Evolutionary conservation across 805 yeast genomes (phyloP).

Genomic region (Priceomyces castillae): DNA sequence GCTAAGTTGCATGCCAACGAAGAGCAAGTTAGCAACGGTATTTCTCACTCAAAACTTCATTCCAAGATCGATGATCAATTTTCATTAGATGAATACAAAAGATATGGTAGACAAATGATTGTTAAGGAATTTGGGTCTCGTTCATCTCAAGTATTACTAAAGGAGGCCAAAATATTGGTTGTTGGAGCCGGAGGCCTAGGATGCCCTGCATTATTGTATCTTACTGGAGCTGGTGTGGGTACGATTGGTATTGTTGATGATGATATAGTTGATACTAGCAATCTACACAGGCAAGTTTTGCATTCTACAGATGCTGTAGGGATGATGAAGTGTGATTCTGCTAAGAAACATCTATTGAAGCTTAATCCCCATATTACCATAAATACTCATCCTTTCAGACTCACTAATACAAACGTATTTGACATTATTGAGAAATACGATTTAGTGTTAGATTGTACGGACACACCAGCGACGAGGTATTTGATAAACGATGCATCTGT

Average conservation of each 20-base stretch:
- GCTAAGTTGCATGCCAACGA: neutral
- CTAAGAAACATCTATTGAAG: constrained; percentile 47
- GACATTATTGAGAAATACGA: constrained; percentile 65
- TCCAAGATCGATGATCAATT: constrained; percentile 14
- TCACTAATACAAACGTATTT: constrained; percentile 59
- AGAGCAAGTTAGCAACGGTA: neutral
- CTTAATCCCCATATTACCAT: constrained; percentile 71
- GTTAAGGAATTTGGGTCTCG: constrained; percentile 72
- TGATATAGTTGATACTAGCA: constrained; percentile 80
- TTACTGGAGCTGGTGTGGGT: constrained; percentile 88
- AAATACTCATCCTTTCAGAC: constrained; percentile 48
- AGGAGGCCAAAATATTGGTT: constrained; percentile 60
- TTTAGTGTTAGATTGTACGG: constrained; percentile 88
- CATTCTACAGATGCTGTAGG: constrained; percentile 72
- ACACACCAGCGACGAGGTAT: constrained; percentile 84
- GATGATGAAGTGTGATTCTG: constrained; percentile 74
- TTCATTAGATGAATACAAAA: constrained; percentile 62
- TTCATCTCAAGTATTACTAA: constrained; percentile 54
- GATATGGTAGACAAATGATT: constrained; percentile 95
- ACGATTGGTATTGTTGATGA: constrained; percentile 81
- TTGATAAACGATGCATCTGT: constrained; percentile 84
- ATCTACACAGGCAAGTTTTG: constrained; percentile 84
- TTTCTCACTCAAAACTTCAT: neutral
- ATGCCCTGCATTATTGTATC: constrained; percentile 81
- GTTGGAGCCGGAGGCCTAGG: constrained; percentile 98